Evolutionary conservation across 2,329 filamentous ascomycete species (phyloP).

Genomic region (Fusarium sp.): DNA sequence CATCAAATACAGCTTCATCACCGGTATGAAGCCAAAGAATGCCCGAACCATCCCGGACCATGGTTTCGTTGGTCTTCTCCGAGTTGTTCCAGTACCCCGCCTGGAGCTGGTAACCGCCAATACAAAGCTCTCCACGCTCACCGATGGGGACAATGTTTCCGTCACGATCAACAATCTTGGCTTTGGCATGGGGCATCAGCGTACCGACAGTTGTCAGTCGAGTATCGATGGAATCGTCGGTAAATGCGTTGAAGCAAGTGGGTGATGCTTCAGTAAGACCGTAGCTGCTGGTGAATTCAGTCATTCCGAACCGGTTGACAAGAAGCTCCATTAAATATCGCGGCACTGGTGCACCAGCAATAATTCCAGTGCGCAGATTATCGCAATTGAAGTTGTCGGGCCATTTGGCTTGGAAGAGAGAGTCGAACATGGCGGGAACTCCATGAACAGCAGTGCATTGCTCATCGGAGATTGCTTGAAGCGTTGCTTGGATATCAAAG

Average conservation of each 20-base stretch:
- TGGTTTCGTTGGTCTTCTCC: conserved; percentile 75
- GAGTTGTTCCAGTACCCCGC: conserved; percentile 76
- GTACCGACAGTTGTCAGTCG: conserved; percentile 80
- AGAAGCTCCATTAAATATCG: conserved; percentile 79
- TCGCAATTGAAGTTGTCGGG: conserved; percentile 58
- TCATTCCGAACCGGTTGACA: conserved; percentile 78
- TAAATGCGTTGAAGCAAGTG: conserved; percentile 84
- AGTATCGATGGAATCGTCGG: conserved; percentile 74
- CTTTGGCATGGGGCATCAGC: conserved; percentile 78
- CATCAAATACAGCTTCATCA: conserved; percentile 76
- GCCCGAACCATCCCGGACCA: conserved; percentile 64
- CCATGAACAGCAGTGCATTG: conserved; percentile 81
- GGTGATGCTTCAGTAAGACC: conserved; percentile 82
- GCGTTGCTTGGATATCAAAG: conserved; percentile 75
- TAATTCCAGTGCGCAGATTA: conserved; percentile 78
- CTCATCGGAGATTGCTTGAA: conserved; percentile 74
- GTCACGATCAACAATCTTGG: conserved; percentile 80
- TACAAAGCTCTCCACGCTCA: conserved; percentile 77
- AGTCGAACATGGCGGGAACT: conserved; percentile 87
- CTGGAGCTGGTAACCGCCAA: conserved; percentile 81
- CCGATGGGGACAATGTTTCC: conserved; percentile 76
- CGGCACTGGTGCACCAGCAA: conserved; percentile 82
- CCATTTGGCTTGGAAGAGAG: conserved; percentile 63
- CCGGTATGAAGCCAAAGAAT: conserved; percentile 74
- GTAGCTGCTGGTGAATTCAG: conserved; percentile 77